phyloP scores from a whole-genome alignment of 768 basidiomycete genomes.

The Sutorius australiensis region DNA sequence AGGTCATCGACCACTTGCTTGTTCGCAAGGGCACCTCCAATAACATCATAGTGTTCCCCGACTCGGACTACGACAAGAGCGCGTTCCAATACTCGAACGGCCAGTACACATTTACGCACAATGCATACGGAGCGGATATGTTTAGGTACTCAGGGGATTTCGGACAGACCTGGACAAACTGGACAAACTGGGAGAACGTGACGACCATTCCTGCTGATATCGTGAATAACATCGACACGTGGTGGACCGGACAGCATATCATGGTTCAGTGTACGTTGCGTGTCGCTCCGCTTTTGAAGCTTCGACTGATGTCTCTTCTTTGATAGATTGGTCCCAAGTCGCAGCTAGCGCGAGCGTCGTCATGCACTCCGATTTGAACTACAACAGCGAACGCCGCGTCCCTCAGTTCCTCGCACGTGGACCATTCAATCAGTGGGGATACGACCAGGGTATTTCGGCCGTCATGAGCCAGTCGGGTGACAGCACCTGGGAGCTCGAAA shows the following conservation, averaged over 20 bases:
- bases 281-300: not conserved
- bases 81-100: conserved; percentile 57
- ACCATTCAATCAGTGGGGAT: conserved; percentile 90
- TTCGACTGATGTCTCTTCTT: not conserved
- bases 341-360: conserved; percentile 60
- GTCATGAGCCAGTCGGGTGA: conserved; percentile 62
- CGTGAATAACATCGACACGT: conserved; percentile 47
- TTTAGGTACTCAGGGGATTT: conserved; percentile 88
- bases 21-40: conserved; percentile 70
- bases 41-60: conserved; percentile 87
- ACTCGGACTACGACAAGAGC: conserved; percentile 67
- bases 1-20: conserved; percentile 73
- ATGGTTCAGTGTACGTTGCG: conserved; percentile 75
- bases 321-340: conserved; percentile 72
- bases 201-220: conserved; percentile 58
- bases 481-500: conserved; percentile 78
- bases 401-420: conserved; percentile 88
- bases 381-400: conserved; percentile 61
- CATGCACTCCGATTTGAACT: conserved; percentile 74
- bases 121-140: conserved; percentile 80
- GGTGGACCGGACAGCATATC: conserved; percentile 83
- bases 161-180: conserved; percentile 77
- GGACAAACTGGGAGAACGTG: conserved; percentile 74
- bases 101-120: conserved; percentile 75
- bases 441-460: conserved; percentile 74